These are phyloP conservation scores for Trichophyton verrucosum DNA, from an alignment of 2,329 filamentous ascomycete species.

Conservation along the genomic window DNA sequence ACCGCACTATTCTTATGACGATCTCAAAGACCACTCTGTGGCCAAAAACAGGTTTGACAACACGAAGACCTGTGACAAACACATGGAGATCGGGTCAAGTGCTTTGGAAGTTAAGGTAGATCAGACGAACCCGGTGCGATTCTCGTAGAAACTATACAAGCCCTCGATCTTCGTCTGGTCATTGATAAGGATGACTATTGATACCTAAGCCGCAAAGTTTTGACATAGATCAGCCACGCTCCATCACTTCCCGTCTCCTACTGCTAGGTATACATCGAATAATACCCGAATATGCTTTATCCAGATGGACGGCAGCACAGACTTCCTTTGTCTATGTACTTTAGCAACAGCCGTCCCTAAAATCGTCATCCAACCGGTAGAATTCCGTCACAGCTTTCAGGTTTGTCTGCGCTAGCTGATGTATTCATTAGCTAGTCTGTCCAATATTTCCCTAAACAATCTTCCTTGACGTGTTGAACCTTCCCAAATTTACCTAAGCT, in stretches of 20 bases:
- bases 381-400: too few species aligned
- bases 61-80: background rate
- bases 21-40: background rate
- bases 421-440: too few species aligned
- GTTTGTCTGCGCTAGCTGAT: too few species aligned
- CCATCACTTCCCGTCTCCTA: background rate
- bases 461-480: too few species aligned
- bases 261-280: background rate
- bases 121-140: too few species aligned
- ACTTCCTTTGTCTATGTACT: too few species aligned
- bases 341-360: too few species aligned
- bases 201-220: background rate
- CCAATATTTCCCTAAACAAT: too few species aligned
- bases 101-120: background rate
- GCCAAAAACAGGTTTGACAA: background rate
- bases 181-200: background rate
- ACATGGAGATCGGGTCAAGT: background rate
- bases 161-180: background rate
- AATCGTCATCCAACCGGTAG: too few species aligned
- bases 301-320: background rate
- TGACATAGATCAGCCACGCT: background rate
- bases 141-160: background rate
- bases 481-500: too few species aligned
- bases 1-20: background rate
- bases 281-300: background rate